These are phyloP conservation scores for Porcisia deanei DNA, from an alignment of 208 protist species.

Conservation along the genomic window DNA sequence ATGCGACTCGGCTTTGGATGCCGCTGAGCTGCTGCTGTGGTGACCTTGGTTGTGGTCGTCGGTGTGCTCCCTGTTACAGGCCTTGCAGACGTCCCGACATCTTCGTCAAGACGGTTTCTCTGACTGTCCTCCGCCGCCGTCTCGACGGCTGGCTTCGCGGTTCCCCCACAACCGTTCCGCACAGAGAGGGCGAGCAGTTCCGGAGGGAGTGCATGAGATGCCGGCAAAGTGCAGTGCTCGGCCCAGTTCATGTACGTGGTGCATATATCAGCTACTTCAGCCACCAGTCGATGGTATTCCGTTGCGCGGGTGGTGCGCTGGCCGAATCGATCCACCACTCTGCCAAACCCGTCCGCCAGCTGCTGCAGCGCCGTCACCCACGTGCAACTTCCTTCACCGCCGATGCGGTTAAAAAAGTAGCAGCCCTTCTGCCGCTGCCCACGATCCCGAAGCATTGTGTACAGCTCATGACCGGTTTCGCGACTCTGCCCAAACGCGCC, in stretches of 20 bases:
- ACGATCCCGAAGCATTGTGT: constrained; percentile 56
- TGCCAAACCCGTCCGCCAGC: constrained; percentile 50
- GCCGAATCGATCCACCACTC: constrained; percentile 50
- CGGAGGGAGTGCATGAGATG: constrained; percentile 35
- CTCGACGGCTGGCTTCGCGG: background rate
- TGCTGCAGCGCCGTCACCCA: constrained; percentile 62
- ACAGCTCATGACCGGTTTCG: constrained; percentile 55
- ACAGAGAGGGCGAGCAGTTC: constrained; percentile 52
- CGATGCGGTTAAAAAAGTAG: constrained; percentile 85
- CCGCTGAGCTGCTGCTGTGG: constrained; percentile 12
- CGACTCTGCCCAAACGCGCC: constrained; percentile 56
- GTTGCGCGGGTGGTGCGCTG: constrained; percentile 42
- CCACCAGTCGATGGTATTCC: constrained; percentile 49
- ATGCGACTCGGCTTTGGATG: constrained; percentile 30
- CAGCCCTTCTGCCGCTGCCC: constrained; percentile 66
- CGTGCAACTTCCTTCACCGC: constrained; percentile 59
- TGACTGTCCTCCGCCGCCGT: background rate
- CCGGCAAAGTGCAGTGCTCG: constrained; percentile 30
- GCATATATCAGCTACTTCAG: constrained; percentile 68
- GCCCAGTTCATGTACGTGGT: constrained; percentile 82
- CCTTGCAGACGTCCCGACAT: background rate
- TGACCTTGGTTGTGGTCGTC: background rate
- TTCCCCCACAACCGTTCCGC: constrained; percentile 28
- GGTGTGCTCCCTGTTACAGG: background rate
- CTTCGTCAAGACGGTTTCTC: background rate